phyloP scores from a whole-genome alignment of 2,329 filamentous ascomycete genomes.

The Sporothrix euskadiensis region DNA sequence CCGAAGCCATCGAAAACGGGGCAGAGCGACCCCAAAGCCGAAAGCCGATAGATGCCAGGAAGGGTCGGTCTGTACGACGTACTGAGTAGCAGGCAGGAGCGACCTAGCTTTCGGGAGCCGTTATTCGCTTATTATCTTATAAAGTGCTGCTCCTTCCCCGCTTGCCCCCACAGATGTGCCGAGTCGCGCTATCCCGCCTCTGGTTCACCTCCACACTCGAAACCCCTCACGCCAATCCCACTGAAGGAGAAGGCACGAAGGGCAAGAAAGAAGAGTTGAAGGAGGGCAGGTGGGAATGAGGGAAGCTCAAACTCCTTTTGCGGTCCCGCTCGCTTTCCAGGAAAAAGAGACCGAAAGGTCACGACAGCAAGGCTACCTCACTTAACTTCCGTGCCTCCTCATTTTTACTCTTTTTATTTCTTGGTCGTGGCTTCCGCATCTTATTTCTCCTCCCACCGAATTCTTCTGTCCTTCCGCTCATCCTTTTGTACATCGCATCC shows the following conservation, averaged over 20 bases:
- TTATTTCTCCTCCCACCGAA: background rate
- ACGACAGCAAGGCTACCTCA: constrained; percentile 4
- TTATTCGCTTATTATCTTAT: background rate
- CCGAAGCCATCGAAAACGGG: background rate
- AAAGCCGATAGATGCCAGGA: background rate
- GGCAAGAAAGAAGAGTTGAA: background rate
- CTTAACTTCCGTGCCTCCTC: background rate
- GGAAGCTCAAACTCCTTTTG: background rate
- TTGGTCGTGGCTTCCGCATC: background rate
- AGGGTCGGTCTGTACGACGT: background rate
- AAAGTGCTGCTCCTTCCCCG: background rate
- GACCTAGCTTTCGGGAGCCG: background rate
- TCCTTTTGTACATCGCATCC: background rate
- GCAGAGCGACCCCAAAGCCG: background rate
- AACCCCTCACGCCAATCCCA: background rate
- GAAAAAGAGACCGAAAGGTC: background rate
- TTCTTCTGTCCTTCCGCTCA: background rate
- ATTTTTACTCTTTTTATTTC: background rate
- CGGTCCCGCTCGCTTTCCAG: background rate
- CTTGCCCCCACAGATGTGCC: constrained; percentile 2
- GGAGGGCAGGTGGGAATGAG: background rate
- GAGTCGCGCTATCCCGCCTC: constrained; percentile 19
- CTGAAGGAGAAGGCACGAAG: background rate
- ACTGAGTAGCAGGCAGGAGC: background rate
- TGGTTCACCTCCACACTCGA: constrained; percentile 17